Base-by-base conservation (phyloP, 2,329 filamentous ascomycete species). In the Xylogone sp. region DNA sequence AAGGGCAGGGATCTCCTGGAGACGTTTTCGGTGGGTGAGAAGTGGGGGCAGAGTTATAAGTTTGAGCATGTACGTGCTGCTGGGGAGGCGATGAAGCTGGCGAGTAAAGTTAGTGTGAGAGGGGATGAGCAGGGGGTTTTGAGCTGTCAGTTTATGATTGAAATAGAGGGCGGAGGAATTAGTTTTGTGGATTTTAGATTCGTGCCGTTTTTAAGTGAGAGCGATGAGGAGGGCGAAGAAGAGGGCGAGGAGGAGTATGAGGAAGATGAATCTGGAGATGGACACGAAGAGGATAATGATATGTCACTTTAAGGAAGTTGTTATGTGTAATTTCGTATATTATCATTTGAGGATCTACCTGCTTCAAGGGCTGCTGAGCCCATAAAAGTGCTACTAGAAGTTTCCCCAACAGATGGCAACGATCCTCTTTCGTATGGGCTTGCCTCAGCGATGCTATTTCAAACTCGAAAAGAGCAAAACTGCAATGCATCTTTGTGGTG, bases 121-220 rank as follows among this genome's bases (percentile, higher is more conserved):
- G 87, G 90, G 0, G 94, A 99, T 69, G 78, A 81, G 2, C 90
- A 96, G 66, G 93, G 94, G 0, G 93, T 99, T 24, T 70, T 99
- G 57, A 97, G 90, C 69, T 72, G 97, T 67, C 94, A 99, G 65
- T 97, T 97, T 63, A 94, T 99, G 87, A 86, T 99, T 16, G 90
- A 97, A 65, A 77, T 92, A 42, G 90, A 94, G 55, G 80, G 81
- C 6, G 79, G 81, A 4, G 76, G 77, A 21, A 75, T 84, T 39
- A 88, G 84, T 60, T 95, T 93, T 70, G 77, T 94, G 21, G 88
- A 94, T 68, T 95, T 93, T 68, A 78, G 87, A 19, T 90, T 94
- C 65, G 85, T 95, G 52, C 89, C 90, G 16, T 85, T 86, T 52
- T 74, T 84, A 50, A 75, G 78, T 16, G 79, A 81, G 20, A 80